phyloP scores from a whole-genome alignment of 2,329 filamentous ascomycete genomes.

The Arthrobotrys iridis region DNA sequence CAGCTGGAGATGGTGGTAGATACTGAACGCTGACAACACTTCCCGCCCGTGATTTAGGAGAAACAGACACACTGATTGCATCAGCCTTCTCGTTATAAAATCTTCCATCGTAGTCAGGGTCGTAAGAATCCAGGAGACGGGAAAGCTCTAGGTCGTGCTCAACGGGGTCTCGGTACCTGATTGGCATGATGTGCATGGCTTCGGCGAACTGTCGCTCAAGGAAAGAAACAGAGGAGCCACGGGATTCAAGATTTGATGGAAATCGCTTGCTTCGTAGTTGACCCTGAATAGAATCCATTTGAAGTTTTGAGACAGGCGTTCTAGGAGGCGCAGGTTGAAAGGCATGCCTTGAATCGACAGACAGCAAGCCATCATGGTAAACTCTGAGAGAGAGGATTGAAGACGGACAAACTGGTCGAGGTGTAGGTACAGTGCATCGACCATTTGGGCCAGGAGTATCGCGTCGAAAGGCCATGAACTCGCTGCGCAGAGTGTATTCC shows the following conservation, averaged over 20 bases:
- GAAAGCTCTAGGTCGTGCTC: slow-evolving; percentile 48
- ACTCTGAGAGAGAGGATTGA: slow-evolving; percentile 38
- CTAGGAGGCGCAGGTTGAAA: slow-evolving; percentile 35
- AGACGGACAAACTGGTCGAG: slow-evolving; percentile 36
- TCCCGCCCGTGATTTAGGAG: slow-evolving; percentile 43
- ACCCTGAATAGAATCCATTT: slow-evolving; percentile 29
- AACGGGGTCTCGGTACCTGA: slow-evolving; percentile 27
- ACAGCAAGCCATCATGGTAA: slow-evolving; percentile 48
- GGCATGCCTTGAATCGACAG: slow-evolving; percentile 51
- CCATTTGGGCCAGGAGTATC: slow-evolving; percentile 50
- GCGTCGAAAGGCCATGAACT: slow-evolving; percentile 52
- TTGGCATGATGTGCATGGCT: slow-evolving; percentile 54
- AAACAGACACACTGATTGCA: slow-evolving; percentile 44
- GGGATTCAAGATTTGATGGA: slow-evolving; percentile 25
- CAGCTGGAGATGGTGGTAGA: slow-evolving; percentile 18
- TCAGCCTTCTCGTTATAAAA: slow-evolving; percentile 43
- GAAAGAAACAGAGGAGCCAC: slow-evolving; percentile 34
- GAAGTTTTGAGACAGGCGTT: slow-evolving; percentile 23
- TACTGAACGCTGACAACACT: slow-evolving; percentile 47
- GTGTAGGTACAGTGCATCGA: slow-evolving; percentile 29
- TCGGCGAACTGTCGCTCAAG: slow-evolving; percentile 48
- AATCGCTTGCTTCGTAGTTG: slow-evolving; percentile 46
- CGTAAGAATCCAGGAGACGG: slow-evolving; percentile 38
- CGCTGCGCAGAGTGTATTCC: slow-evolving; percentile 47
- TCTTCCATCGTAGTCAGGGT: slow-evolving; percentile 51